Conservation (phyloP, 441 rosid species). For the Corymbia calophylla region DNA sequence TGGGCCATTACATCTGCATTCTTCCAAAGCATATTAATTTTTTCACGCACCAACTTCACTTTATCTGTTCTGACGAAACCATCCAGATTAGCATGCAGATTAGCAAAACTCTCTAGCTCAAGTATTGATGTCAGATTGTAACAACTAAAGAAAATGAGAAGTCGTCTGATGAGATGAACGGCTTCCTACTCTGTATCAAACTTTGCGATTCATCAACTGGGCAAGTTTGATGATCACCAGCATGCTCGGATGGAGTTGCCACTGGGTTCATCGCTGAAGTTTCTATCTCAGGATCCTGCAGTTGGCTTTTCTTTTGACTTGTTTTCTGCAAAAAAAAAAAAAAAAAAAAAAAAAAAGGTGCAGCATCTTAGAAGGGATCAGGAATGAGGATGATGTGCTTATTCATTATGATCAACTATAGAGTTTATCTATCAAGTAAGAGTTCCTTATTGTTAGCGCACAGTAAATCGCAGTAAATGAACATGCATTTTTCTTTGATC, state of each 20-base stretch:
- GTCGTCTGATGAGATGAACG: conserved; percentile 15
- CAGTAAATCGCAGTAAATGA: not conserved
- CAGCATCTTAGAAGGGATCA: not conserved
- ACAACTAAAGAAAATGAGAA: not conserved
- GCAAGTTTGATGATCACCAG: not conserved
- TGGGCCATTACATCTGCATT: conserved; percentile 39
- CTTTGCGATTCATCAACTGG: conserved; percentile 14
- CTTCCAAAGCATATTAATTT: conserved; percentile 35
- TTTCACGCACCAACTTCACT: conserved; percentile 17
- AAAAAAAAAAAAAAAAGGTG: not conserved
- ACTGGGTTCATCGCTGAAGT: not conserved
- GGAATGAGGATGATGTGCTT: not conserved
- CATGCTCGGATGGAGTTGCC: not conserved
- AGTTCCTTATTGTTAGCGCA: not conserved
- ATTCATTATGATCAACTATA: not conserved
- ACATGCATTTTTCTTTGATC: not conserved
- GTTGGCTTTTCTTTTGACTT: conserved; percentile 17
- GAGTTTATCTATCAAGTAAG: not conserved
- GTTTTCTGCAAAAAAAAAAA: not conserved
- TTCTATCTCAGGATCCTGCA: conserved; percentile 17
- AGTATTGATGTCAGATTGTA: not conserved
- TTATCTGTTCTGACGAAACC: conserved; percentile 1
- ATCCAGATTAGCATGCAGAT: not conserved
- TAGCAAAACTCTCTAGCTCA: not conserved
- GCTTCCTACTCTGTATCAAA: conserved; percentile 16